phyloP scores from a whole-genome alignment of 1,284 basidiomycete genomes.

The Cutaneotrichosporon cutaneum region DNA sequence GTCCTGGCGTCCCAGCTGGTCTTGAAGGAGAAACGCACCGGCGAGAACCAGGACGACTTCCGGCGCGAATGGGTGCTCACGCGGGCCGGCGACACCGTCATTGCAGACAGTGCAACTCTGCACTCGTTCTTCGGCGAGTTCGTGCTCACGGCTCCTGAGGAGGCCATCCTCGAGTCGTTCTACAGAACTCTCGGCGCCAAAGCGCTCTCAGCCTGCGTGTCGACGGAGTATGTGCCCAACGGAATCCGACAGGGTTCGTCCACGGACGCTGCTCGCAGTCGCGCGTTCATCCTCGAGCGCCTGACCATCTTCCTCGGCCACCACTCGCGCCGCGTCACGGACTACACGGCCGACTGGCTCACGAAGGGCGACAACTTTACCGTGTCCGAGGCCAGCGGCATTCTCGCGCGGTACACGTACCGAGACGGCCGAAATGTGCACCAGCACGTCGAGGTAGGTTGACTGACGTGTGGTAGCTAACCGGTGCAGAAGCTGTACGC shows the following conservation, averaged over 20 bases:
- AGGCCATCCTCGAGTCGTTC: constrained; percentile 47
- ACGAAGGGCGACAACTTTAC: constrained; percentile 66
- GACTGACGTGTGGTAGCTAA: constrained; percentile 24
- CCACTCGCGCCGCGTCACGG: constrained; percentile 69
- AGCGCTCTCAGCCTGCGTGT: constrained; percentile 68
- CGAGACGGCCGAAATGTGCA: constrained; percentile 33
- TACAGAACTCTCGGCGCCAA: constrained; percentile 60
- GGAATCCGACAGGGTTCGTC: constrained; percentile 29
- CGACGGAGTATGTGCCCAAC: constrained; percentile 65
- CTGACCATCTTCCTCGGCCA: constrained; percentile 90
- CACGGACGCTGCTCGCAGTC: constrained; percentile 31
- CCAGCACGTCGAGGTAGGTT: constrained; percentile 44
- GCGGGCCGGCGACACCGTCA: constrained; percentile 60
- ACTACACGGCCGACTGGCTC: constrained; percentile 57
- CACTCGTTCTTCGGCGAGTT: constrained; percentile 73
- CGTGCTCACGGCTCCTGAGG: constrained; percentile 84
- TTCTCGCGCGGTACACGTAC: constrained; percentile 45
- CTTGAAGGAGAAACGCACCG: constrained; percentile 41
- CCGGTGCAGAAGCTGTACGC: constrained; percentile 62
- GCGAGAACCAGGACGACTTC: constrained; percentile 27
- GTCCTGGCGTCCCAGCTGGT: constrained; percentile 69
- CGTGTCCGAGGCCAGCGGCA: constrained; percentile 57
- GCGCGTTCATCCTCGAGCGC: constrained; percentile 71
- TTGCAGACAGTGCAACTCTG: constrained; percentile 76
- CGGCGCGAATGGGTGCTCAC: constrained; percentile 44